A percentile compares a stretch with the other conserved stretches of the same genome.
These are phyloP conservation scores for Dothidotthia symphoricarpi DNA, from an alignment of 2,329 filamentous ascomycete genomes.

Conservation along the genomic window DNA sequence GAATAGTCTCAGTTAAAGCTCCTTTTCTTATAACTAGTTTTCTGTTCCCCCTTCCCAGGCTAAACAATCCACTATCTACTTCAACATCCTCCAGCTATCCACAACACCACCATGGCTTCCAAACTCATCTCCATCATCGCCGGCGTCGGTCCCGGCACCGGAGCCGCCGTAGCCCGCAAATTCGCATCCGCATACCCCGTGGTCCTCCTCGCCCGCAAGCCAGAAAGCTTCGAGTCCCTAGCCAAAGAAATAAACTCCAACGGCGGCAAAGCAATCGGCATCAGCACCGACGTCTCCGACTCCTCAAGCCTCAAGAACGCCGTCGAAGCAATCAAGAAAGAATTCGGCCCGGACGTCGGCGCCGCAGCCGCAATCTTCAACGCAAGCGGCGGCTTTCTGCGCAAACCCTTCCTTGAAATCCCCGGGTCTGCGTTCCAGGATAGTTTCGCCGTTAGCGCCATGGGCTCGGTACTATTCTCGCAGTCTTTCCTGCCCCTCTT, in stretches of 20 bases:
- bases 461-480: constrained; percentile 74
- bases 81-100: neutral
- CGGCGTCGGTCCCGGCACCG: constrained; percentile 71
- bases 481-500: constrained; percentile 70
- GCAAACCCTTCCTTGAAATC: constrained; percentile 62
- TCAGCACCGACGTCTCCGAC: constrained; percentile 64
- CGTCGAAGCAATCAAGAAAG: constrained; percentile 61
- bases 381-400: constrained; percentile 57
- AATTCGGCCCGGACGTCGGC: constrained; percentile 53
- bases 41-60: neutral
- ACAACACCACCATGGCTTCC: constrained; percentile 34
- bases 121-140: constrained; percentile 67
- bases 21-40: too few relatives aligned
- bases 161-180: constrained; percentile 59
- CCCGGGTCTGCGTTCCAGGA: constrained; percentile 57
- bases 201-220: constrained; percentile 68
- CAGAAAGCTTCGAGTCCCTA: constrained; percentile 64
- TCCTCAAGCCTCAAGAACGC: constrained; percentile 56
- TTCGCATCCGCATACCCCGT: constrained; percentile 68
- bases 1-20: too few relatives aligned
- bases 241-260: constrained; percentile 65
- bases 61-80: constrained; percentile 1
- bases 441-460: constrained; percentile 48
- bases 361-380: constrained; percentile 67
- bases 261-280: constrained; percentile 69